These are phyloP conservation scores for Talaromyces piceae DNA, from an alignment of 2,329 filamentous ascomycete species.

Conservation along the genomic window DNA sequence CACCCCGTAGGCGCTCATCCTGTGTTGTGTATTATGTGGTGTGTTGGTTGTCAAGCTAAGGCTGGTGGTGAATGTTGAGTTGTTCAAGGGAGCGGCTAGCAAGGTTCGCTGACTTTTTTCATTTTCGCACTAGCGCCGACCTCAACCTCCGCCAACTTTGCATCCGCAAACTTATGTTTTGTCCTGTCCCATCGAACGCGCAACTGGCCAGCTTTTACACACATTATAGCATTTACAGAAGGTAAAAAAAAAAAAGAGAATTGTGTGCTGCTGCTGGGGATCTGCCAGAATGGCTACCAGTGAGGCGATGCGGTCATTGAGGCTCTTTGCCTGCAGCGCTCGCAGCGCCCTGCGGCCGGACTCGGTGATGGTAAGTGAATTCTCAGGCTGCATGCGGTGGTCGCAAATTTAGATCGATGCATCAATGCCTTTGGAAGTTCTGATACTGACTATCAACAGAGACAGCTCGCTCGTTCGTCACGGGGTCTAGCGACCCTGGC, in stretches of 20 bases:
- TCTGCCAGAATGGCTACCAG: slow-evolving; percentile 28
- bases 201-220: not conserved
- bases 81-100: not conserved
- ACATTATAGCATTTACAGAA: no score
- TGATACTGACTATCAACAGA: slow-evolving; percentile 35
- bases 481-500: slow-evolving; percentile 43
- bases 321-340: slow-evolving; percentile 32
- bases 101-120: slow-evolving; percentile 22
- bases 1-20: slow-evolving; percentile 36
- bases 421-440: not conserved
- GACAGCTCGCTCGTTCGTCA: slow-evolving; percentile 22
- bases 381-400: not conserved
- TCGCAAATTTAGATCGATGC: not conserved
- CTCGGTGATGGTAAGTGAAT: slow-evolving; percentile 27
- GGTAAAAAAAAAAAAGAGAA: no score
- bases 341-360: slow-evolving; percentile 28
- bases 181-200: no score
- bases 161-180: no score
- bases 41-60: no score
- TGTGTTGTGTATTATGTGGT: not conserved
- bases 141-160: slow-evolving; percentile 22
- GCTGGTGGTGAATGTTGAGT: not conserved
- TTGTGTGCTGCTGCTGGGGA: not conserved
- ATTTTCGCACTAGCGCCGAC: slow-evolving; percentile 22
- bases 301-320: slow-evolving; percentile 28